Conservation (phyloP, 768 basidiomycete species). For the Mrakia hoshinonis region DNA sequence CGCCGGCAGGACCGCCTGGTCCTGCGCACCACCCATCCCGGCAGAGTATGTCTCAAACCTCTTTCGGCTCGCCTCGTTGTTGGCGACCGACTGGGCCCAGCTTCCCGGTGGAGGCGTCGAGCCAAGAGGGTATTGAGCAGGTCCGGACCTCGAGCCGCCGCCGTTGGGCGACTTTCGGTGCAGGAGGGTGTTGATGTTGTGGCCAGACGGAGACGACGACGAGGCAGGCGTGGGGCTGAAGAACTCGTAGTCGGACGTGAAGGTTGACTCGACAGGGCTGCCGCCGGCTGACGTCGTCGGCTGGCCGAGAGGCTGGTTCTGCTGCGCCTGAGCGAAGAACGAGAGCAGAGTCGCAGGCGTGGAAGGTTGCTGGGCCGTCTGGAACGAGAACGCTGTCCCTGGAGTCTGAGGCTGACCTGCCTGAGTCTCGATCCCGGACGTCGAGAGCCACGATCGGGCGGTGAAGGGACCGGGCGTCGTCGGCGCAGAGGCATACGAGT, state of each 20-base stretch:
- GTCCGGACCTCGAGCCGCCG: too few species aligned
- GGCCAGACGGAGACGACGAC: too few species aligned
- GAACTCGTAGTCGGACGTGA: too few species aligned
- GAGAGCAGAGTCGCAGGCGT: conserved; percentile 4
- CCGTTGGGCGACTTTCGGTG: too few species aligned
- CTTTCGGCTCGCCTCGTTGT: not conserved
- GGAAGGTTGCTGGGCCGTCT: not conserved
- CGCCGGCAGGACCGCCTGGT: not conserved
- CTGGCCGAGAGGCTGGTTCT: not conserved
- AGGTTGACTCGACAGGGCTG: too few species aligned
- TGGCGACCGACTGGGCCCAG: too few species aligned
- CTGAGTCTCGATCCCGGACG: not conserved
- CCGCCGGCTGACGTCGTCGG: too few species aligned
- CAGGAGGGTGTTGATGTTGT: too few species aligned
- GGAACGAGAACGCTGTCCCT: not conserved
- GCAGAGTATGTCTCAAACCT: not conserved
- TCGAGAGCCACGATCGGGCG: not conserved
- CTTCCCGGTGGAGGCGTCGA: too few species aligned
- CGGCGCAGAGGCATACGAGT: not conserved
- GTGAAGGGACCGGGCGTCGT: conserved; percentile 2
- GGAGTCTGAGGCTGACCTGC: not conserved
- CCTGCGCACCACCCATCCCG: not conserved
- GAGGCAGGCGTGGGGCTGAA: too few species aligned
- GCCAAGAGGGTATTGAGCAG: too few species aligned
- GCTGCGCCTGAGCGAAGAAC: not conserved